Evolutionary conservation across 129 eudicot genomes (phyloP), one percentile per base, ranked within the genome.

Genomic region (Scalesia atractyloides): DNA sequence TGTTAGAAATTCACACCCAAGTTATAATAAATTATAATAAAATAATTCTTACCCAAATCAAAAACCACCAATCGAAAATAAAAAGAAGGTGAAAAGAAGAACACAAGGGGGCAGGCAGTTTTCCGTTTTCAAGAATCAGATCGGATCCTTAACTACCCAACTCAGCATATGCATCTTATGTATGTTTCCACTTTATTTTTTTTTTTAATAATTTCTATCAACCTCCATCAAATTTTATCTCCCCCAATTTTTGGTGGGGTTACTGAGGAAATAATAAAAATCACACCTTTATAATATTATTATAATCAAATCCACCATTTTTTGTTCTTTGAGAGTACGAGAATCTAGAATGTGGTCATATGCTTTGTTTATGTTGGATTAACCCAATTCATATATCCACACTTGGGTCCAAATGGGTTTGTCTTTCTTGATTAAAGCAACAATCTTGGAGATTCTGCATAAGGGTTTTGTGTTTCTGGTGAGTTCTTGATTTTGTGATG

Each of bases 291-390:
- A 11, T 26, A 14, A 22, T 24, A 13, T 30, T 62, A 54, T 41
- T 22, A 46, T 6, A 30, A 53, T 54, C 65, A 54, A 56, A 46
- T 78, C 46, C 72, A 53, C 73, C 66, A 54, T 26, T 73, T 60
- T 24, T 68, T 73, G 71, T 58, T 73, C 52, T 66, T 67, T 69
- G 64, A 47, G 66, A 78, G 72, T 70, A 50, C 77, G 82, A 78
- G 78, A 79, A 72, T 79, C 77, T 73, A 73, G 79, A 79, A 73
- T 74, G 83, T 66, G 68, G 61, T 36, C 77, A 63, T 78, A 78
- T 78, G 82, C 72, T 64, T 75, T 52, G 66, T 65, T 65, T 64
- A 22, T 65, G 66, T 60, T 51, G 64, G 72, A 48, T 78, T 72
- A 33, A 63, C 67, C 72, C 77, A 51, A 49, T 78, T 78, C 26